Evolutionary conservation across 345 rosid genomes (phyloP), one percentile per base, ranked within the genome.

Genomic region (Diplotaxis tenuifolia): DNA sequence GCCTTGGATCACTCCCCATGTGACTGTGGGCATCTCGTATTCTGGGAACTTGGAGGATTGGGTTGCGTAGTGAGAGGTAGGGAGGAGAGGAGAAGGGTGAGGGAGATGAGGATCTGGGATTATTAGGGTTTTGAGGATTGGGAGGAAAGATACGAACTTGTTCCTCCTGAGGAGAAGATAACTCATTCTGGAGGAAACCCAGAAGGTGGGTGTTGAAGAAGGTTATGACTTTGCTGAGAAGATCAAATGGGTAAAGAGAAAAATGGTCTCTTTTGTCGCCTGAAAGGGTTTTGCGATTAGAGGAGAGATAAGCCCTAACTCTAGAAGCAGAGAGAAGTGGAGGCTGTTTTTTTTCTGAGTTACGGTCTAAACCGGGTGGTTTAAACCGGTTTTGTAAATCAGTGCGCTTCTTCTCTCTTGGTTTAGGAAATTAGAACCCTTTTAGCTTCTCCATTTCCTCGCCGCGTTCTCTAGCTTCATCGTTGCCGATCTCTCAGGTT

Each of bases 21-120:
- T 89, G 72, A 94, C 98, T 2, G 97, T 83, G 27, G 98, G 98
- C 97, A 91, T 91, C 76, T 91, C 90, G 75, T 94, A 91, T 28
- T 91, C 97, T 2, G 93, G 89, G 75, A 83, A 91, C 79, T 91
- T 91, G 6, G 87, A 81, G 53, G 96, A 77, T 49, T 81, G 85
- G 31, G 86, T 85, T 66, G 94, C 88, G 73, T 84, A 84, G 29
- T 70, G 78, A 31, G 80, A 28, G 52, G 45, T 36, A 20, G 52
- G 65, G 8, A 36, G 59, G 75, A 67, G 70, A 20, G 79, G 70
- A 9, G 3, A 60, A 27, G 73, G 80, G 68, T 62, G 56, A 45
- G 25, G 77, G 67, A 42, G 71, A 15, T 22, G 36, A 63, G 64
- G 20, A 71, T 38, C 56, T 23, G 63, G 72, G 76, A 75, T 80